A percentile compares a stretch with the other conserved stretches of the same genome.
Evolutionary conservation across 129 eudicot species (phyloP).

Genomic region (Erigeron canadensis): DNA sequence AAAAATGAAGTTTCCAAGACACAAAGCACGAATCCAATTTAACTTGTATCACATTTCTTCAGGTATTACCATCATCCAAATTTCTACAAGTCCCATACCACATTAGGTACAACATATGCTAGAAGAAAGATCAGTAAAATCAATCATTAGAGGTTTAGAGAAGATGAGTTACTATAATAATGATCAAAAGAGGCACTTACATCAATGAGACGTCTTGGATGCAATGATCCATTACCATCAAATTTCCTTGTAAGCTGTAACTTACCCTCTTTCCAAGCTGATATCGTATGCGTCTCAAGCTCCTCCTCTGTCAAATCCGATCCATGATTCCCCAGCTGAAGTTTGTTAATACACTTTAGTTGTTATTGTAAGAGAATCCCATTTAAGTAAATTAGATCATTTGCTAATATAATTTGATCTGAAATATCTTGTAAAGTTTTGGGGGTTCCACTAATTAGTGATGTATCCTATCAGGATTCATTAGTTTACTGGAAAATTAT

Average conservation of each 20-base stretch:
- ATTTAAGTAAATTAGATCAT: slow-evolving; percentile 14
- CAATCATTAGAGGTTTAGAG: not conserved
- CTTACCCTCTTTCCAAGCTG: slow-evolving; percentile 84
- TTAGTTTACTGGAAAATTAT: slow-evolving; percentile 1
- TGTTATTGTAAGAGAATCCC: slow-evolving; percentile 13
- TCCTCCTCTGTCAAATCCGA: slow-evolving; percentile 85
- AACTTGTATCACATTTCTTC: not conserved
- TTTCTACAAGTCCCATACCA: not conserved
- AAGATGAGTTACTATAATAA: not conserved
- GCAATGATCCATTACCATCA: slow-evolving; percentile 44
- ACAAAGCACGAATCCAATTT: slow-evolving; percentile 2
- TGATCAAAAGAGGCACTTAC: slow-evolving; percentile 41
- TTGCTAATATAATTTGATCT: not conserved
- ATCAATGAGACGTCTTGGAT: slow-evolving; percentile 48
- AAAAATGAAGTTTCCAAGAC: not conserved
- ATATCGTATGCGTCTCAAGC: slow-evolving; percentile 82
- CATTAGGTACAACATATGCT: not conserved
- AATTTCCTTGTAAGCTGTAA: slow-evolving; percentile 48
- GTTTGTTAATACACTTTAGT: slow-evolving; percentile 1
- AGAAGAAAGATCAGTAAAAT: not conserved
- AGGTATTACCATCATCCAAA: slow-evolving; percentile 15
- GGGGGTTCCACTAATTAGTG: not conserved
- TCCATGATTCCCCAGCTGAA: slow-evolving; percentile 80
- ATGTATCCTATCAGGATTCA: slow-evolving; percentile 6
- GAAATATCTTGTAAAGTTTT: not conserved